phyloP scores from a whole-genome alignment of 176 grass and related monocot genomes.

The Ensete ventricosum region DNA sequence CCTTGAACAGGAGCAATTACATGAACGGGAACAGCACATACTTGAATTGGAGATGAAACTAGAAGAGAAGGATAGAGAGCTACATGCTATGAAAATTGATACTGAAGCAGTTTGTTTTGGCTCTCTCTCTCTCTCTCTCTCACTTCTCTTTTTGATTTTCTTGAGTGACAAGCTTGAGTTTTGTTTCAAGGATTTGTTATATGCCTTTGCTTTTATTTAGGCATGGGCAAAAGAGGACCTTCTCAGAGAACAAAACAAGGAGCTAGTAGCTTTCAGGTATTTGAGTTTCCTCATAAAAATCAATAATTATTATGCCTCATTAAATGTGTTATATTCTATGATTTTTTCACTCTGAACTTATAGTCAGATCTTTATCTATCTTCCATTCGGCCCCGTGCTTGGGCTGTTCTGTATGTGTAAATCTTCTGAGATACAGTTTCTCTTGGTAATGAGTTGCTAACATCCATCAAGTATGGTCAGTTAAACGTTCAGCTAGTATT shows the following conservation, averaged over 20 bases:
- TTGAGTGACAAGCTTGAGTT: constrained; percentile 16
- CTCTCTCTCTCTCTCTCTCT: constrained; percentile 6
- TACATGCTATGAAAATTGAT: constrained; percentile 73
- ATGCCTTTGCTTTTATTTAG: constrained; percentile 33
- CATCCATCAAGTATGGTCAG: too few relatives aligned
- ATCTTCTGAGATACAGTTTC: too few relatives aligned
- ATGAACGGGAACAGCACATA: constrained; percentile 73
- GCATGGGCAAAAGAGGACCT: constrained; percentile 97
- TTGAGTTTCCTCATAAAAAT: neutral
- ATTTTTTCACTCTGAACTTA: neutral
- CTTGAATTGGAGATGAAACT: constrained; percentile 83
- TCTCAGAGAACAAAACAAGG: constrained; percentile 96
- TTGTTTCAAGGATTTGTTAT: neutral
- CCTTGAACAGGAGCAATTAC: constrained; percentile 68
- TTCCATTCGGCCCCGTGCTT: too few relatives aligned
- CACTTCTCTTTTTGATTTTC: neutral
- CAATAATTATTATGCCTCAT: neutral
- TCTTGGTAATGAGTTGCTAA: too few relatives aligned
- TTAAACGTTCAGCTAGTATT: too few relatives aligned
- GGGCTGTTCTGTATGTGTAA: too few relatives aligned
- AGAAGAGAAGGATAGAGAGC: constrained; percentile 64
- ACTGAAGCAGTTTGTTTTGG: constrained; percentile 72
- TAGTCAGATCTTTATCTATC: neutral
- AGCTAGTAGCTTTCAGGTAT: constrained; percentile 74
- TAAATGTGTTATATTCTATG: neutral